A percentile compares a stretch with the other conserved stretches of the same genome.
Conservation (phyloP, 1,139 yeast genomes). For the Blastobotrys indianensis region DNA sequence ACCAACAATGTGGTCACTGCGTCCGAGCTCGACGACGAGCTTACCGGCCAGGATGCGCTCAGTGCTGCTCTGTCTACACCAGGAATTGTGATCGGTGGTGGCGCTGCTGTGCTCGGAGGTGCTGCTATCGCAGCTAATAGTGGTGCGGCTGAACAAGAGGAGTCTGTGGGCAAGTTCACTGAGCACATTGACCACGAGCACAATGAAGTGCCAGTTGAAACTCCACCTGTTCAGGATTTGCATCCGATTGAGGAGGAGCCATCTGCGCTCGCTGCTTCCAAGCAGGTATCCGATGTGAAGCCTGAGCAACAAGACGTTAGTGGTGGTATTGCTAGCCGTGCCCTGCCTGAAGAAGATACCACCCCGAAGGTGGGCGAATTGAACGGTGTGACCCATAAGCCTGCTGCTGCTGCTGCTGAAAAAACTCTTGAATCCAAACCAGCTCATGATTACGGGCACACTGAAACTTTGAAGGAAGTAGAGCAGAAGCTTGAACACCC, state of each 20-base stretch:
- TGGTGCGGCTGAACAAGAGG: too few relatives aligned
- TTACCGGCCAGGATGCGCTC: slow-evolving; percentile 1
- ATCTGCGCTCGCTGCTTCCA: too few relatives aligned
- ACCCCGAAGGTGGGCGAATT: background rate
- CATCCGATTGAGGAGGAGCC: too few relatives aligned
- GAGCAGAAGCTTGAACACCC: background rate
- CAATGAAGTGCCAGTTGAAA: too few relatives aligned
- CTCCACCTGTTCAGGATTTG: too few relatives aligned
- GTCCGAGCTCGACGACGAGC: slow-evolving; percentile 25
- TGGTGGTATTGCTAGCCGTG: background rate
- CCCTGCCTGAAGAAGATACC: background rate
- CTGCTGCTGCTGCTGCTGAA: background rate
- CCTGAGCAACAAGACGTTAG: too few relatives aligned
- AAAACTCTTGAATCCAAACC: background rate
- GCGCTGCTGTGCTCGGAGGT: background rate
- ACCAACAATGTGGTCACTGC: slow-evolving; percentile 53
- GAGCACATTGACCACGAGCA: too few relatives aligned
- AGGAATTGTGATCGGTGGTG: slow-evolving; percentile 3
- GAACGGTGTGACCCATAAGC: background rate
- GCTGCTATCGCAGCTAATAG: background rate
- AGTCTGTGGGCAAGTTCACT: too few relatives aligned
- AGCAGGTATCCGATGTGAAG: too few relatives aligned
- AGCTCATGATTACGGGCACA: background rate
- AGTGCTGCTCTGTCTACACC: slow-evolving; percentile 5
- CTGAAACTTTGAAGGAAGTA: background rate